These are phyloP conservation scores for Prunus persica DNA, from an alignment of 306 rosid species.

Conservation along the genomic window DNA sequence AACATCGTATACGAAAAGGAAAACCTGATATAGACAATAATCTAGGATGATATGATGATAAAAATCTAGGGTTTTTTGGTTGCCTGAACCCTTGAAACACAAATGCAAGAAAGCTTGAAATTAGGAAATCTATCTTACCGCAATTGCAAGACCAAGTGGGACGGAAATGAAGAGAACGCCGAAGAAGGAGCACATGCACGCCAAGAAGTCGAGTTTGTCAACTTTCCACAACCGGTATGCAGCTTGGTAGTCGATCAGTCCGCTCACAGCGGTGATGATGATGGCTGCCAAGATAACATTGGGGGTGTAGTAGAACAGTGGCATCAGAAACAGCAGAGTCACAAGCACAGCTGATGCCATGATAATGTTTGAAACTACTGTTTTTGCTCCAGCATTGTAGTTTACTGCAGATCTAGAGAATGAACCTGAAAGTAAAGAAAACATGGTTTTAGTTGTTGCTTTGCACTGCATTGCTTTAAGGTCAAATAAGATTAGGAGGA, in stretches of 20 bases:
- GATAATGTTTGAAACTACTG: constrained; percentile 77
- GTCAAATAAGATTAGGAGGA: constrained; percentile 20
- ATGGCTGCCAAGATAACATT: constrained; percentile 83
- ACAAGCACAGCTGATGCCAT: constrained; percentile 93
- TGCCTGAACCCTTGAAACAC: too few species aligned
- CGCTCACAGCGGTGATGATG: constrained; percentile 89
- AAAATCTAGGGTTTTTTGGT: too few species aligned
- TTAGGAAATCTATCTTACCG: constrained; percentile 53
- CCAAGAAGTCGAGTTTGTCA: constrained; percentile 90
- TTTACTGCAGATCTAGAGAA: constrained; percentile 97
- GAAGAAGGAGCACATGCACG: constrained; percentile 81
- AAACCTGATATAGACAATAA: background rate
- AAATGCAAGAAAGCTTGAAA: background rate
- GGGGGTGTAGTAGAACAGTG: constrained; percentile 88
- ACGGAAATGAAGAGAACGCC: constrained; percentile 96
- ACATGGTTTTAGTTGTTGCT: constrained; percentile 1
- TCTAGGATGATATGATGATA: background rate
- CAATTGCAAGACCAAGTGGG: constrained; percentile 87
- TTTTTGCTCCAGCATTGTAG: constrained; percentile 89
- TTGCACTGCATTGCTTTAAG: background rate
- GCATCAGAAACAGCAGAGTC: constrained; percentile 92
- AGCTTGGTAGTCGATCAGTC: constrained; percentile 74
- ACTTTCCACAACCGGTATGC: constrained; percentile 78
- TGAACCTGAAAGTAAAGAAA: constrained; percentile 55
- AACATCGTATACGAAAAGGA: background rate